Base-by-base conservation (phyloP, 345 rosid species). In the Toxicodendron radicans region DNA sequence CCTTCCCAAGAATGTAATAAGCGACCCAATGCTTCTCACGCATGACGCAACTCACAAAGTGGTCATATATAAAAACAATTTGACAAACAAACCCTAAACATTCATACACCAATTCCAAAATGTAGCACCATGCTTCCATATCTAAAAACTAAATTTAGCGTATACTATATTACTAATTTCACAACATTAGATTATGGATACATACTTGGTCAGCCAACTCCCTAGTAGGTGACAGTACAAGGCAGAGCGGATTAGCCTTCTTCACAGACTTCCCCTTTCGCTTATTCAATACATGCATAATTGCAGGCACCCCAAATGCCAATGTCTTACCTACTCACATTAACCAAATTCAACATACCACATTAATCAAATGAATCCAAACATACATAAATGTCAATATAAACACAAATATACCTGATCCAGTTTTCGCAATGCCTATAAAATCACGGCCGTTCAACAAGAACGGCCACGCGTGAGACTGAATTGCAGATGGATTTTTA, bases 401-500 rank as follows among this genome's bases (percentile, higher is more conserved):
- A 51, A 18, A 1, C 69, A 74, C 2, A n/a, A 46, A 18, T 49
- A 33, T 74, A 95, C 99, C 99, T 79, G 98, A 95, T n/a, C 99
- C 99, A 70, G 99, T 95, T 41, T 89, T 91, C 0, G 99, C 98
- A 75, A 93, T 93, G 27, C 99, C 98, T 5, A 95, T 89, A 73
- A 95, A 88, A 83, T 95, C 98, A 75, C 99, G 98, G 9, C 90
- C 95, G 58, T 89, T 84, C 76, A 95, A 79, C 84, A 95, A 75
- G 81, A 91, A 93, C 2, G 99, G 99, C 99, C 98, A 95, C 1
- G 97, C 85, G 66, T 89, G 88, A 7, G 99, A 85, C 86, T 95
- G 99, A 83, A 93, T 93, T 0, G 97, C 90, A 58, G 99, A 95
- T 3, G 99, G 99, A 10, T 72, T 87, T 76, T 85, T 75, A 66